phyloP scores from a whole-genome alignment of 2,329 filamentous ascomycete species.

The Aspergillus quadricinctus region DNA sequence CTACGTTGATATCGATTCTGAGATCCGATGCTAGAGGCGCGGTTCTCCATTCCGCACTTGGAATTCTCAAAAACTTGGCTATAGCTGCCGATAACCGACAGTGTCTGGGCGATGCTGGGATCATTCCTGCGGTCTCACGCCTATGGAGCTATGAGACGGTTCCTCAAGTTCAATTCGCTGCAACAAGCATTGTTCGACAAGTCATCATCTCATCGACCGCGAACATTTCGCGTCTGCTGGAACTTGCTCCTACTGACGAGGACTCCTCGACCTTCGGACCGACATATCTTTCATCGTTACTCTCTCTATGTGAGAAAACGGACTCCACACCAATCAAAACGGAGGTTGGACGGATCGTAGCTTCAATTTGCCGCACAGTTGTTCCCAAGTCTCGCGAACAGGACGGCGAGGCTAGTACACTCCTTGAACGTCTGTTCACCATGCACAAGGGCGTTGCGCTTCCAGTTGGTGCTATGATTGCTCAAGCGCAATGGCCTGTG shows the following conservation, averaged over 20 bases:
- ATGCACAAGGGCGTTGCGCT: conserved; percentile 33
- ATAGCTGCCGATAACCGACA: conserved; percentile 41
- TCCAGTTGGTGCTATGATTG: conserved; percentile 42
- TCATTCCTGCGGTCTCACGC: conserved; percentile 35
- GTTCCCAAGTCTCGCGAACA: conserved; percentile 25
- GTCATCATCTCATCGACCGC: conserved; percentile 33
- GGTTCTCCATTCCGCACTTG: conserved; percentile 42
- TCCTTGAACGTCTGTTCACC: conserved; percentile 33
- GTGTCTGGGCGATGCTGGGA: conserved; percentile 35
- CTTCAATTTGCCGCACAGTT: conserved; percentile 42
- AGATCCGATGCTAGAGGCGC: conserved; percentile 34
- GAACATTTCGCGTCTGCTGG: conserved; percentile 37
- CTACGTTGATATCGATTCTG: conserved; percentile 38
- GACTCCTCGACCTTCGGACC: conserved; percentile 24
- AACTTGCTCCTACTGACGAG: conserved; percentile 24
- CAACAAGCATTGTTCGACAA: conserved; percentile 39
- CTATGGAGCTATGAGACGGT: conserved; percentile 41
- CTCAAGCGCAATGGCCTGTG: conserved; percentile 45
- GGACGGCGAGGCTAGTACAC: conserved; percentile 14
- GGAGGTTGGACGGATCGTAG: conserved; percentile 45
- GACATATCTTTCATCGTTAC: conserved; percentile 40
- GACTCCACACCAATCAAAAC: conserved; percentile 44
- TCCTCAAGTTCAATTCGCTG: conserved; percentile 43
- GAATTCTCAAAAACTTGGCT: conserved; percentile 47
- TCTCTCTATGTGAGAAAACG: conserved; percentile 39